These are phyloP conservation scores for Pseudoscleropodium purum DNA, from an alignment of 225 moss, liverwort and hornwort species.

Conservation along the genomic window DNA sequence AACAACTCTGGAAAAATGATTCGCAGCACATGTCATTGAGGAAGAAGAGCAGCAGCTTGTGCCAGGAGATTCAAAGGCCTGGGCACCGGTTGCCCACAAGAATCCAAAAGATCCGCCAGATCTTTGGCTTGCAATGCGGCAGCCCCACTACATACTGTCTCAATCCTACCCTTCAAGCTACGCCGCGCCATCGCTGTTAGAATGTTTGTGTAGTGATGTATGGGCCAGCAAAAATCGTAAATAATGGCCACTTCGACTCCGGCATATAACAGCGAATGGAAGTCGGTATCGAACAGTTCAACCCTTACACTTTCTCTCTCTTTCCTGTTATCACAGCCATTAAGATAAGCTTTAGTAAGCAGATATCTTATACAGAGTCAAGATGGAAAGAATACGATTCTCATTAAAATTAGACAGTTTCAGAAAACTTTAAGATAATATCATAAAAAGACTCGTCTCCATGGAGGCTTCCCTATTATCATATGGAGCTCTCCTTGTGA, in stretches of 20 bases:
- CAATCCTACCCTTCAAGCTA: conserved; percentile 46
- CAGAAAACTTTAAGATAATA: not conserved
- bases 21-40: conserved; percentile 2
- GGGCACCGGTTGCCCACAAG: conserved; percentile 63
- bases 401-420: not conserved
- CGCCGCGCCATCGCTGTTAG: conserved; percentile 62
- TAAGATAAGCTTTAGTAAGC: not conserved
- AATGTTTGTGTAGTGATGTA: conserved; percentile 30
- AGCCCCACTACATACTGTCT: conserved; percentile 78
- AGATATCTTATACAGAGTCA: not conserved
- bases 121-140: conserved; percentile 56
- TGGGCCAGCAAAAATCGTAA: conserved; percentile 54
- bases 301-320: conserved; percentile 4
- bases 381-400: not conserved
- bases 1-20: not conserved
- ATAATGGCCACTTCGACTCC: conserved; percentile 37
- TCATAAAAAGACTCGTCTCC: not conserved
- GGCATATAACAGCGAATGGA: not conserved
- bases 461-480: not conserved
- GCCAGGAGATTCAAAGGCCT: conserved; percentile 65
- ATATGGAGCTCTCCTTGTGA: not conserved
- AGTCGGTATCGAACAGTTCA: not conserved
- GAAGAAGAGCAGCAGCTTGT: conserved; percentile 52
- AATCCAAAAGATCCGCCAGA: conserved; percentile 38
- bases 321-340: conserved; percentile 15